Conservation (phyloP, 345 rosid species). For the Kernera saxatilis region DNA sequence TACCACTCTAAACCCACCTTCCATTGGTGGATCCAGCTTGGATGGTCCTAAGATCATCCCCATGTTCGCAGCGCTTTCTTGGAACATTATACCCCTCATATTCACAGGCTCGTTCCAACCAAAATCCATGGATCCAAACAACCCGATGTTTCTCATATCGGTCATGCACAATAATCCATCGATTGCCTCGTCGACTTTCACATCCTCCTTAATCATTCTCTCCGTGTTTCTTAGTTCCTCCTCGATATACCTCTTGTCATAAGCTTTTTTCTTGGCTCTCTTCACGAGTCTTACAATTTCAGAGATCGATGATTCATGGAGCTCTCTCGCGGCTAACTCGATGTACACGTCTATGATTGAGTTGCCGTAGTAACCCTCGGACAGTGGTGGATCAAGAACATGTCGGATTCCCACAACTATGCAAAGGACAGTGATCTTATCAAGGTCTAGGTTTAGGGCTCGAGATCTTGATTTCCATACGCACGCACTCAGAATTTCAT, state of each 20-base stretch:
- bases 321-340: constrained; percentile 25
- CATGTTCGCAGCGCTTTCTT: constrained; percentile 28
- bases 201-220: constrained; percentile 19
- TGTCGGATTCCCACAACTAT: constrained; percentile 33
- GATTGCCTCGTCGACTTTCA: constrained; percentile 8
- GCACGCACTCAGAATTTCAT: constrained; percentile 39
- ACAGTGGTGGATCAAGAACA: constrained; percentile 36
- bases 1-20: constrained; percentile 41
- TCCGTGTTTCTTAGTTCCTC: constrained; percentile 18
- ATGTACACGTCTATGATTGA: constrained; percentile 28
- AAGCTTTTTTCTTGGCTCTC: constrained; percentile 1
- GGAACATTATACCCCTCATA: constrained; percentile 28
- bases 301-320: constrained; percentile 29
- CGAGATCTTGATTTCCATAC: constrained; percentile 42
- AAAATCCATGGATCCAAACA: constrained; percentile 37
- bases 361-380: constrained; percentile 43
- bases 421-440: constrained; percentile 22
- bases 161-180: constrained; percentile 35
- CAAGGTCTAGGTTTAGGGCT: constrained; percentile 34
- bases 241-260: constrained; percentile 15
- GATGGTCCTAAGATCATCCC: constrained; percentile 33
- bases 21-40: constrained; percentile 29
- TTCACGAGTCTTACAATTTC: constrained; percentile 31
- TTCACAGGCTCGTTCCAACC: constrained; percentile 42
- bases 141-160: constrained; percentile 40